Evolutionary conservation across 257 asterid genomes (phyloP).

Genomic region (Solanum clarkiae): DNA sequence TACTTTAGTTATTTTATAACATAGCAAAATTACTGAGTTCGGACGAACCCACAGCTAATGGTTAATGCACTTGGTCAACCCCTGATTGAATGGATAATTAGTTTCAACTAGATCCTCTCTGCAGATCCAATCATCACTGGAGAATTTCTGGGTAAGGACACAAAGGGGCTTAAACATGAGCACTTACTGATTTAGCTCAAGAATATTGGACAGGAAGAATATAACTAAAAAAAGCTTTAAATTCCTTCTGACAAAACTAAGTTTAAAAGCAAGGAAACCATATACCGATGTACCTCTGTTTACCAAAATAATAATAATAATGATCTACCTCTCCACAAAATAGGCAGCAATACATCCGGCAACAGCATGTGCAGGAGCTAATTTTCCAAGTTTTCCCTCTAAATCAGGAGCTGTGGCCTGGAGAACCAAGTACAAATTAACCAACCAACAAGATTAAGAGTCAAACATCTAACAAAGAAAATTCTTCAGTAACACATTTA

Average conservation of each 20-base stretch:
- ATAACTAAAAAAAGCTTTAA: neutral
- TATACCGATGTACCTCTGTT: constrained; percentile 36
- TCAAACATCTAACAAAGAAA: neutral
- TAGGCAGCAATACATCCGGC: constrained; percentile 63
- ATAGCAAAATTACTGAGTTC: neutral
- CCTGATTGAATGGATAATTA: neutral
- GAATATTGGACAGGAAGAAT: neutral
- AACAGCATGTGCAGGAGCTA: constrained; percentile 81
- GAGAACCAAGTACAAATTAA: neutral
- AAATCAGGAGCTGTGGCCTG: constrained; percentile 82
- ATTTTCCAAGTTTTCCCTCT: constrained; percentile 73
- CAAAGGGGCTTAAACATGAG: neutral
- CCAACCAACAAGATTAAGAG: neutral
- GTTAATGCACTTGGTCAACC: neutral
- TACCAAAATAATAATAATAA: no score
- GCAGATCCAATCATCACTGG: neutral
- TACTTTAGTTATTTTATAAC: neutral
- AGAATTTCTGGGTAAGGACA: neutral
- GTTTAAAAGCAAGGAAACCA: neutral
- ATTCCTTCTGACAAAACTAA: neutral
- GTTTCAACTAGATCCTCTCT: neutral
- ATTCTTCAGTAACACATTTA: neutral
- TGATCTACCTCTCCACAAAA: constrained; percentile 63
- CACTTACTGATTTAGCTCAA: neutral
- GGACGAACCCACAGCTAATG: neutral